phyloP scores from a whole-genome alignment of 306 rosid species.

The Begonia fuchsioides region DNA sequence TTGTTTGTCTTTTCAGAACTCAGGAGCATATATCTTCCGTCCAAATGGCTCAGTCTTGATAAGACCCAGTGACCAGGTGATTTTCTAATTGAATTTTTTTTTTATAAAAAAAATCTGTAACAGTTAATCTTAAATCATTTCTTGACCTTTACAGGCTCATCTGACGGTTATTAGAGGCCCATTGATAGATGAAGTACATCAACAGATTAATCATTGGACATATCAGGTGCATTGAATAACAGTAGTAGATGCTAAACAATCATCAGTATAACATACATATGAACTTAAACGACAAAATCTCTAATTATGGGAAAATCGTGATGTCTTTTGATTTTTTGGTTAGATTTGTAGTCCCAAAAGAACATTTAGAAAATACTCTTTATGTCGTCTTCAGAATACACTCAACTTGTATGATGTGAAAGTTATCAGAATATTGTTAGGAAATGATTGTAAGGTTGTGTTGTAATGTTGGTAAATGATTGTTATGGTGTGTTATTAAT shows the following conservation, averaged over 20 bases:
- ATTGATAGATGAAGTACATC: conserved; percentile 40
- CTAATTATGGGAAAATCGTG: too few relatives aligned
- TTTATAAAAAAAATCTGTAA: too few relatives aligned
- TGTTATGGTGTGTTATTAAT: too few relatives aligned
- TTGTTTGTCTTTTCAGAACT: conserved; percentile 17
- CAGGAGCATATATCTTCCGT: conserved; percentile 49
- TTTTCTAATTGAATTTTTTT: neutral
- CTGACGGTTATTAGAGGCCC: conserved; percentile 34
- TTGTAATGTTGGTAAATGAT: too few relatives aligned
- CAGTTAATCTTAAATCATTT: neutral
- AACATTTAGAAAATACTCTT: too few relatives aligned
- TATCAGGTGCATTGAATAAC: conserved; percentile 22
- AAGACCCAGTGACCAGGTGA: conserved; percentile 27
- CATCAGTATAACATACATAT: too few relatives aligned
- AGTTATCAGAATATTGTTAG: too few relatives aligned
- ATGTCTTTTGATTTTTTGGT: too few relatives aligned
- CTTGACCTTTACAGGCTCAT: conserved; percentile 21
- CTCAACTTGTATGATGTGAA: neutral
- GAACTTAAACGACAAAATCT: too few relatives aligned
- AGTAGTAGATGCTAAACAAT: too few relatives aligned
- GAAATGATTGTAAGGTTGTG: too few relatives aligned
- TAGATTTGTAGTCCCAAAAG: too few relatives aligned
- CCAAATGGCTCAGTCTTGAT: conserved; percentile 37
- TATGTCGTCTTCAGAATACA: neutral
- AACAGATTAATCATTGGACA: conserved; percentile 35